Evolutionary conservation across 2,329 filamentous ascomycete species (phyloP), one percentile per base, ranked within the genome.

Genomic region (Hymenoscyphus occultus): DNA sequence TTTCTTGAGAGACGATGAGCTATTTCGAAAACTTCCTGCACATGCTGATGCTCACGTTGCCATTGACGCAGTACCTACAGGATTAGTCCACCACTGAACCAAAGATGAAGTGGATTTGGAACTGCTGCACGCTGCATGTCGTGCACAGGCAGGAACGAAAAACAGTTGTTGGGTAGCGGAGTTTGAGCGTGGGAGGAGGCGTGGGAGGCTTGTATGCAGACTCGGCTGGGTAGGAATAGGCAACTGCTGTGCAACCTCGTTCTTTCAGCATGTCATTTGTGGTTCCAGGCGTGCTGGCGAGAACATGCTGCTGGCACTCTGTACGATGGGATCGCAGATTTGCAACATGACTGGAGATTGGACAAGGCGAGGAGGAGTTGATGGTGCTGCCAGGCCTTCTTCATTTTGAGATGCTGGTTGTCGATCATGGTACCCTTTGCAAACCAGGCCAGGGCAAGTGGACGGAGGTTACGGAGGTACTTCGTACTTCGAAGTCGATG

Each of bases 281-380:
- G 48, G 48, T 22, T 19, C 19, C 22, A 19, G 48, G 19, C 22
- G 7, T 54, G 48, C 22, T 54, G 48, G 48, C 48, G 19, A 54
- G 48, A 13, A 54, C 48, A 54, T 54, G 48, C 19, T 54, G 48
- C 48, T 54, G 48, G 48, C 48, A 54, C 19, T 54, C 19, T 54
- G 48, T 54, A 54, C 48, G 48, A 54, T 54, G 22, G 48, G 48
- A 54, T 54, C 48, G 48, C 48, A 54, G 48, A 54, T 54, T 54
- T 54, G 48, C 48, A 54, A 54, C 48, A 28, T 54, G 48, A 54
- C 48, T 54, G 22, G 48, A 54, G 48, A 54, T 54, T 54, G 48
- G 48, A 54, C 48, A 54, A 28, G 48, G 48, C 48, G 42, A 16
- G 4, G 22, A 19, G 16, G 45, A 19, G 45, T 51, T 10, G 6